A percentile compares a stretch with the other conserved stretches of the same genome.
These are phyloP conservation scores for Lentinus brumalis DNA, from an alignment of 768 basidiomycete species.

Conservation along the genomic window DNA sequence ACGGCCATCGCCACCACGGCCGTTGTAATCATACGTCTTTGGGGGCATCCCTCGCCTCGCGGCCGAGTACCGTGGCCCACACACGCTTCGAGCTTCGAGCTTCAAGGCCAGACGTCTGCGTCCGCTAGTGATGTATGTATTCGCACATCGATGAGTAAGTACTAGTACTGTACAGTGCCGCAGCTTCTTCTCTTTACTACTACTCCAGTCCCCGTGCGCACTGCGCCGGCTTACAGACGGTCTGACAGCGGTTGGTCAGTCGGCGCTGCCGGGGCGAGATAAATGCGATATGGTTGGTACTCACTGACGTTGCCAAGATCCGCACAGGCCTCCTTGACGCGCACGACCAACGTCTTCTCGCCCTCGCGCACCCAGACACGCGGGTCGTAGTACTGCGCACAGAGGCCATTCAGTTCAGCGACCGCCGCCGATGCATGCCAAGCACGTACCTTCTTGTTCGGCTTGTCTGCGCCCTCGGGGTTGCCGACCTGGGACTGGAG, in stretches of 20 bases:
- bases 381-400: slow-evolving; percentile 80
- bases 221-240: slow-evolving; percentile 9
- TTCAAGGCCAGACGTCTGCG: no score
- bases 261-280: neutral
- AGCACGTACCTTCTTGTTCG: slow-evolving; percentile 90
- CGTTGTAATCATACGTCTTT: no score
- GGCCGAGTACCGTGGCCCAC: no score
- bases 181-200: neutral
- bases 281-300: slow-evolving; percentile 22
- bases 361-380: slow-evolving; percentile 99
- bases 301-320: slow-evolving; percentile 78
- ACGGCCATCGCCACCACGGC: no score
- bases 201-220: neutral
- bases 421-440: neutral
- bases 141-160: no score
- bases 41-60: no score
- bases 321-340: slow-evolving; percentile 91
- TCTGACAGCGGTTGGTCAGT: slow-evolving; percentile 7
- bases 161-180: no score
- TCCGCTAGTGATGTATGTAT: no score
- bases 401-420: neutral
- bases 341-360: slow-evolving; percentile 85
- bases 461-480: slow-evolving; percentile 95
- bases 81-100: no score
- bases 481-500: slow-evolving; percentile 92